phyloP scores from a whole-genome alignment of 495 filamentous ascomycete species.

The Pseudomonodictys pantanalensis region DNA sequence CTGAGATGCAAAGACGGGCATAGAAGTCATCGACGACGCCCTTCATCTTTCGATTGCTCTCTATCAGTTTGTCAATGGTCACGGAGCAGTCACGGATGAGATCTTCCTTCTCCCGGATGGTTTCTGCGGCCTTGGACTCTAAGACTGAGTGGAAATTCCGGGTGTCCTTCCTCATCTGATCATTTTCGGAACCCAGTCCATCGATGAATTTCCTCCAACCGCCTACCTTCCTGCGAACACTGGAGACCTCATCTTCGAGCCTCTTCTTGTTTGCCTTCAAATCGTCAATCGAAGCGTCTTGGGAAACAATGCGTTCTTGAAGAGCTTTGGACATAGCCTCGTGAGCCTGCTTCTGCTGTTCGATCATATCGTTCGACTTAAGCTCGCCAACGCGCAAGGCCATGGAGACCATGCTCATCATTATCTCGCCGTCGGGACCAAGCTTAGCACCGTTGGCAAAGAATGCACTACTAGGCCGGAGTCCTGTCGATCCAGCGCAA shows the following conservation, averaged over 20 bases:
- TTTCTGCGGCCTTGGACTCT: not conserved
- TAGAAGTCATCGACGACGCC: conserved; percentile 6
- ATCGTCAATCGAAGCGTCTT: not conserved
- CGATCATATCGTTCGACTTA: not conserved
- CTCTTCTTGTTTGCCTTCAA: not conserved
- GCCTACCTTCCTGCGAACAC: conserved; percentile 2
- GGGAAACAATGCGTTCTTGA: not conserved
- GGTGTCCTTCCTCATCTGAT: conserved; percentile 5
- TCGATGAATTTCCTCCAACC: conserved; percentile 32
- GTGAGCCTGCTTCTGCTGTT: not conserved
- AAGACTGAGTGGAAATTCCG: conserved; percentile 5
- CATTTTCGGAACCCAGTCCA: conserved; percentile 33
- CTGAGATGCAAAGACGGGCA: not conserved
- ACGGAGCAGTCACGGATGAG: not conserved
- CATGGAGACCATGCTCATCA: not conserved
- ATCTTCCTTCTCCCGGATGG: not conserved
- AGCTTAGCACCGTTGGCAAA: not conserved
- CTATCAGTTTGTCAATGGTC: not conserved
- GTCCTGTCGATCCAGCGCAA: no score
- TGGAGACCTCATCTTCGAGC: not conserved
- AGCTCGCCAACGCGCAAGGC: not conserved
- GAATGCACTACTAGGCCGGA: no score
- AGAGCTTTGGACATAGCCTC: not conserved
- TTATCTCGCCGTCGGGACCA: not conserved
- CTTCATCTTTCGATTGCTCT: not conserved